Evolutionary conservation across 2,329 filamentous ascomycete species (phyloP), one percentile per base, ranked within the genome.

Genomic region (Blastomyces silverae): DNA sequence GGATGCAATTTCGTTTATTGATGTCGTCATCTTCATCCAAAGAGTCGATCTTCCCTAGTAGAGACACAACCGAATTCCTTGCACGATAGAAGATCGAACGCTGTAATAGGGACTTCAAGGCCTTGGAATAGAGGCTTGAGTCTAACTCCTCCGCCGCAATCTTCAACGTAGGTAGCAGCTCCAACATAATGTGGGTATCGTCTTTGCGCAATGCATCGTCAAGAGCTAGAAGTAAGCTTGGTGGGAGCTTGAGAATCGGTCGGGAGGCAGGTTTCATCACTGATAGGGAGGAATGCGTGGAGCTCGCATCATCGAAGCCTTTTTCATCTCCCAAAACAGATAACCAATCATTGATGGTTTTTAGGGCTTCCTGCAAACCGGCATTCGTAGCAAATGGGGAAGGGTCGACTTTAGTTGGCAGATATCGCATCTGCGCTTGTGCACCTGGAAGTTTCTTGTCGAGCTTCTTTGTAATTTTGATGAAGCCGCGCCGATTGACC

Each of bases 401-500:
- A 1, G 90, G 88, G 70, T 96, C 91, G 65, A 99, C 93, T 79
- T 95, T 96, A 58, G 91, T 91, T 52, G 89, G 87, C 66, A 99
- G 83, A 73, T 97, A 99, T 65, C 87, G 86, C 74, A 90, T 87
- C 79, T 97, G 92, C 0, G 90, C 88, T 61, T 87, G 84, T 3
- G 87, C 85, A 57, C 85, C 84, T 0, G 89, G 84, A 2, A 97
- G 85, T 79, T 96, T 97, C 80, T 99, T 99, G 79, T 99, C 94
- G 57, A 97, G 81, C 79, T 99, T 99, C 81, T 99, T 99, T 62
- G 94, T 96, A 76, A 99, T 99, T 80, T 99, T 99, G 76, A 95
- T 86, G 73, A 99, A 99, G 1, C 94, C 94, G 68, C 91, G 85
- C 62, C 92, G 86, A 76, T 99, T 99, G 72, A 97, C 93, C 78